Percentiles rank a stretch among this genome's conserved stretches.
These are phyloP conservation scores for Centaurea solstitialis DNA, from an alignment of 129 eudicot genomes.

Conservation along the genomic window DNA sequence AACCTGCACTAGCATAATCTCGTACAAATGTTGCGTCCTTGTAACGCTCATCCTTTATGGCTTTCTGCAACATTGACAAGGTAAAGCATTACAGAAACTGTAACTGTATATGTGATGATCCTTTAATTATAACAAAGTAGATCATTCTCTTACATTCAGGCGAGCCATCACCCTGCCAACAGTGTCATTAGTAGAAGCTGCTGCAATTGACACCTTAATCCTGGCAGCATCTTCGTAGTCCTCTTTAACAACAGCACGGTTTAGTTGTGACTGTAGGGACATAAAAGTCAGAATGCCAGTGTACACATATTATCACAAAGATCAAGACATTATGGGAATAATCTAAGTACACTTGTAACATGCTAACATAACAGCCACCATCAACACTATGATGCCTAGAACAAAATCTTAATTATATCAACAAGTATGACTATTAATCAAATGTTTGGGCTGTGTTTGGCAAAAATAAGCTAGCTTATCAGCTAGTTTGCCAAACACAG, in stretches of 20 bases:
- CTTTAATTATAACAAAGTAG: neutral
- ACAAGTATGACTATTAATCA: neutral
- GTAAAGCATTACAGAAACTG: neutral
- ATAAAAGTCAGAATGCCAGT: neutral
- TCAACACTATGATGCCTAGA: neutral
- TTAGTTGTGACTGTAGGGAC: conserved; percentile 67
- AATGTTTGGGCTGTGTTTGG: too few species aligned
- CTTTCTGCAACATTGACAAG: conserved; percentile 53
- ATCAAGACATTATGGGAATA: neutral
- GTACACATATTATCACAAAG: neutral
- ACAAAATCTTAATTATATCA: neutral
- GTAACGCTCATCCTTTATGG: conserved; percentile 79
- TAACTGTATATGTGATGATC: neutral
- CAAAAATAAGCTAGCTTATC: too few species aligned
- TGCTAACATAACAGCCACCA: neutral
- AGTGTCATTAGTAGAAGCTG: conserved; percentile 80
- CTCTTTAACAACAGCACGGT: conserved; percentile 64
- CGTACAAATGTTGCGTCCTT: conserved; percentile 84
- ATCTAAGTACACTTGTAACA: neutral
- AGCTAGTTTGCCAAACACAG: too few species aligned
- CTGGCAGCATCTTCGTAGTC: conserved; percentile 94
- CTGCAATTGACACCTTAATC: conserved; percentile 96
- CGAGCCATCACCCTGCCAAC: conserved; percentile 86
- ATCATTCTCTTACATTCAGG: conserved; percentile 52
- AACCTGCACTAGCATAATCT: conserved; percentile 87